Evolutionary conservation across 108 stramenopile species (phyloP), one percentile per base, ranked within the genome.

Genomic region (Pseudonitzschia pungens): DNA sequence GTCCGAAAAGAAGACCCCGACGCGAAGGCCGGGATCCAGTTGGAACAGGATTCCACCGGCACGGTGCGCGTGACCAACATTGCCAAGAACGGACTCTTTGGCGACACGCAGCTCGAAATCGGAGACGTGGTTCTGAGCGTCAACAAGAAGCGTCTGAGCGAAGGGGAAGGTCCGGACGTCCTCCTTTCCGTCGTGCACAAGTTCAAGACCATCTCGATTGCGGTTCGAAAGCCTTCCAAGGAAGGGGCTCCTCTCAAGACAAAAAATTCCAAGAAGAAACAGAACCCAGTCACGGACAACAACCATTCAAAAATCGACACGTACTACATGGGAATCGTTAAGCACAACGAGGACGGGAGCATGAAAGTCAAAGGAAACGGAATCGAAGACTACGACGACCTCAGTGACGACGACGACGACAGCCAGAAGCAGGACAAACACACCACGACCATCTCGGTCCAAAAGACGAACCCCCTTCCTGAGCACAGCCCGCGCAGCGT

Each of bases 71-170:
- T 79, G 16, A 31, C 42, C 12, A 70, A 70, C 27, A 74, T 79
- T 48, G 69, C 71, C 15, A 53, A 11, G 16, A 72, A 74, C 48
- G 78, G 78, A 16, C 45, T 79, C 16, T 79, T 79, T 56, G 72
- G 32, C 15, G 45, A 62, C n/a, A 52, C 67, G 11, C 67, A 74
- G 24, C 24, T 79, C 36, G 72, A 73, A 44, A 58, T 74, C 50
- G 78, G 78, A 11, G 78, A 79, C 31, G 69, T 57, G 20, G 42
- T 79, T 21, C 36, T 79, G 59, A 68, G 66, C 29, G 42, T 79
- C 24, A 79, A 79, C 54, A 63, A 68, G 40, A 68, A 70, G 36
- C 68, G 78, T 18, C 53, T 79, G 9, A 44, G 42, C 28, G n/a
- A 43, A 26, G 78, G 78, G 9, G 78, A 79, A 28, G 67, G 62